These are phyloP conservation scores for Trichoderma endophyticum DNA, from an alignment of 2,329 filamentous ascomycete genomes.

Conservation along the genomic window DNA sequence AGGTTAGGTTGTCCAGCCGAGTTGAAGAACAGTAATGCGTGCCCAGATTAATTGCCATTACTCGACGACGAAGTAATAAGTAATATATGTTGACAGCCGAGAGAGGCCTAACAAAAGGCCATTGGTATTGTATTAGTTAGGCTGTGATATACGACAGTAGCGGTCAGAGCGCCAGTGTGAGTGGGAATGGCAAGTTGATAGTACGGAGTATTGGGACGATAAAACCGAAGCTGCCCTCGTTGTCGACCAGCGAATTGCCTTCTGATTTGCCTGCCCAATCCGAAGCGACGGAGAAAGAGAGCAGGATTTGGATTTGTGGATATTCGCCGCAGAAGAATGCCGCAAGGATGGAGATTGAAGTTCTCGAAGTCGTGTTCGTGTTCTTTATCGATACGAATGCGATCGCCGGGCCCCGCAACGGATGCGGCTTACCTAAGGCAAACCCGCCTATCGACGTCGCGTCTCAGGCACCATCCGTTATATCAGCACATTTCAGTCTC, in stretches of 20 bases:
- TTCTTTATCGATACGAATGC: slow-evolving; percentile 12
- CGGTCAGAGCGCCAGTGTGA: not conserved
- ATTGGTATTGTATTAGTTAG: not conserved
- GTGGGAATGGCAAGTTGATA: not conserved
- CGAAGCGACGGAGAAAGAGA: not conserved
- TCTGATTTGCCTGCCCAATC: not conserved
- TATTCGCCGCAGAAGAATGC: not conserved
- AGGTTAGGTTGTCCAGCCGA: not conserved
- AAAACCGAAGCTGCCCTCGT: not conserved
- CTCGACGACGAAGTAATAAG: not conserved
- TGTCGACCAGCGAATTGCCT: not conserved
- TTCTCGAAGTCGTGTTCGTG: not conserved
- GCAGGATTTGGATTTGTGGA: not conserved
- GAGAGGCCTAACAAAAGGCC: not conserved
- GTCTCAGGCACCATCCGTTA: not conserved
- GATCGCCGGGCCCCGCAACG: not conserved
- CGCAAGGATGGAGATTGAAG: not conserved
- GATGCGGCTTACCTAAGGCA: not conserved
- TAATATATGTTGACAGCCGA: not conserved
- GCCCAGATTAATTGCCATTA: not conserved
- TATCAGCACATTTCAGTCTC: slow-evolving; percentile 14
- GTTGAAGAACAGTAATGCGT: not conserved
- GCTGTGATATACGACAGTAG: not conserved
- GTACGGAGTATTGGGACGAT: not conserved
- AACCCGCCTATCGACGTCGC: not conserved